Percentiles rank a stretch among this genome's conserved stretches.
phyloP scores from a whole-genome alignment of 805 yeast genomes.

The Candida peoriensis region DNA sequence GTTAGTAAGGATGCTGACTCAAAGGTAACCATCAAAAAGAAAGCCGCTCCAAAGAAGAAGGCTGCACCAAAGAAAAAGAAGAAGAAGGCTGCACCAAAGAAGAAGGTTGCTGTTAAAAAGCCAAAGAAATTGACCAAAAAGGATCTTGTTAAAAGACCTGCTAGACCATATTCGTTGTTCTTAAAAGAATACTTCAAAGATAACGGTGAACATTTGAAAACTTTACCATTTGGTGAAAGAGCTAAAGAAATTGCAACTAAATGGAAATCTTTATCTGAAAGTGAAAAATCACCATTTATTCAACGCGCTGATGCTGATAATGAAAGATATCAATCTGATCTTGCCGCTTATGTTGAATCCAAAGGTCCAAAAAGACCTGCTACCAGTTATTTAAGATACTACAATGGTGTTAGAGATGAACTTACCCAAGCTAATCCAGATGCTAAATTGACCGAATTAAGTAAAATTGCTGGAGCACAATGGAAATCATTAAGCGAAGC shows the following conservation, averaged over 20 bases:
- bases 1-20: no score
- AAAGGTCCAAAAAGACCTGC: slow-evolving; percentile 23
- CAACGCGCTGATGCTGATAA: slow-evolving; percentile 11
- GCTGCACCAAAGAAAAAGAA: slow-evolving; percentile 3
- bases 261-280: slow-evolving; percentile 13
- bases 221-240: slow-evolving; percentile 11
- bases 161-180: slow-evolving; percentile 11
- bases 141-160: slow-evolving; percentile 8
- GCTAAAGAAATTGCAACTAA: slow-evolving; percentile 3
- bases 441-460: slow-evolving; percentile 25
- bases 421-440: slow-evolving; percentile 14
- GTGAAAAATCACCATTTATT: slow-evolving; percentile 11
- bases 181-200: slow-evolving; percentile 10
- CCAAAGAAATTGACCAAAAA: slow-evolving; percentile 2
- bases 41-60: not conserved
- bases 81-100: slow-evolving; percentile 7
- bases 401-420: slow-evolving; percentile 7
- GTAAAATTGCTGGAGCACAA: slow-evolving; percentile 75
- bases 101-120: slow-evolving; percentile 5
- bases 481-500: slow-evolving; percentile 80
- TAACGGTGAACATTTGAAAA: slow-evolving; percentile 11
- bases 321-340: slow-evolving; percentile 12
- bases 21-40: no score
- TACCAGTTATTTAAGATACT: slow-evolving; percentile 13
- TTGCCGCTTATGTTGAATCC: slow-evolving; percentile 9